These are phyloP conservation scores for Ceratonia siliqua DNA, from an alignment of 306 rosid species.

Conservation along the genomic window DNA sequence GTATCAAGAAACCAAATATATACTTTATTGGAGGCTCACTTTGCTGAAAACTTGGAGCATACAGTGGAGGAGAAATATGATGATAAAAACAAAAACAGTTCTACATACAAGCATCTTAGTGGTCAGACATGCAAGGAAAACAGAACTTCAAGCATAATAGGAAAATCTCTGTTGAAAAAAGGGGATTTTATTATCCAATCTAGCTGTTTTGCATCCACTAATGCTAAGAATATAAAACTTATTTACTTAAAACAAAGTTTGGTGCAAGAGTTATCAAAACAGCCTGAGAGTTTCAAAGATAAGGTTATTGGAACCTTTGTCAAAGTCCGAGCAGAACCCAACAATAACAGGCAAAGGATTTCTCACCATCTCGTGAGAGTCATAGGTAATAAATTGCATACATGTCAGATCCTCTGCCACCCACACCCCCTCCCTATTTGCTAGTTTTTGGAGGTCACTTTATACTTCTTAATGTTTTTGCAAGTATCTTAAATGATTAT, in stretches of 20 bases:
- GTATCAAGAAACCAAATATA: conserved; percentile 32
- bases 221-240: conserved; percentile 44
- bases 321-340: conserved; percentile 37
- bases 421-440: neutral
- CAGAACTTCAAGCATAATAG: conserved; percentile 22
- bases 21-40: conserved; percentile 49
- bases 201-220: conserved; percentile 48
- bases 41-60: conserved; percentile 31
- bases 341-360: conserved; percentile 32
- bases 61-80: conserved; percentile 18
- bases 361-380: conserved; percentile 43
- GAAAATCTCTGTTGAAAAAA: conserved; percentile 34
- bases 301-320: conserved; percentile 61
- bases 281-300: conserved; percentile 42
- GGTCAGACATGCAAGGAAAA: conserved; percentile 23
- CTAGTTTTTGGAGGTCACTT: neutral
- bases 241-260: conserved; percentile 62
- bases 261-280: conserved; percentile 52
- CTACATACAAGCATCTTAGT: conserved; percentile 26
- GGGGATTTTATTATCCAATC: neutral
- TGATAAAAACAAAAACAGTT: conserved; percentile 13
- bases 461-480: conserved; percentile 1
- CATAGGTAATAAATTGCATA: conserved; percentile 34
- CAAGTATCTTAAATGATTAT: conserved; percentile 9
- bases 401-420: neutral